Evolutionary conservation across 305 asterid genomes (phyloP), one percentile per base, ranked within the genome.

Genomic region (Rubia balearica): DNA sequence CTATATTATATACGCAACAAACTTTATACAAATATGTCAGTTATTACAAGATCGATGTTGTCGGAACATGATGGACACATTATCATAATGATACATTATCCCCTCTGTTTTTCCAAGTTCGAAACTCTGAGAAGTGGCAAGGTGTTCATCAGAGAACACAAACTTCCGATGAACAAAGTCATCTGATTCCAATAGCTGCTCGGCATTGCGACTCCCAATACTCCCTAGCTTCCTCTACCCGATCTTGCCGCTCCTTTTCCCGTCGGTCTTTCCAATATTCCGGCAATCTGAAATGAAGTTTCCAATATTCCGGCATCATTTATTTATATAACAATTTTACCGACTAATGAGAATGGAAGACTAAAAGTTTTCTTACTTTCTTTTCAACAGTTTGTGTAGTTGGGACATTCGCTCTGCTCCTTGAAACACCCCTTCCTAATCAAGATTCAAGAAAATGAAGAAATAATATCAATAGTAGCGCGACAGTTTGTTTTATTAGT

Each of bases 251-350:
- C 27, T 76, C 79, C 73, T 59, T 59, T 69, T 59, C 62, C 17
- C 79, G 73, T 53, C 79, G 73, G 4, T 71, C 73, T 60, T 59
- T 49, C 79, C 75, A 71, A 67, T 71, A 66, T n/a, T 71, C 79
- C 30, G 79, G 79, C 41, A 71, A 67, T 40, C 79, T 76, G 38
- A 22, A 46, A 17, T 51, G 46, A 0, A 21, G 9, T 8, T 33
- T 12, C 45, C 14, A 17, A 22, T 9, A 46, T 3, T 55, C 41
- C n/a, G 55, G 67, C 46, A 67, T 8, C 59, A 40, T 19, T 56
- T n/a, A 7, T 43, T 43, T 7, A 22, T 22, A 2, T 56, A n/a
- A 13, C 10, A n/a, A 6, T 5, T 21, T 4, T 0, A 16, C 13
- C 3, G 6, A 13, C 53, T 7, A 12, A 12, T 8, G 9, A 3